Evolutionary conservation across 2,329 filamentous ascomycete species (phyloP).

Genomic region (Trichoderma sp.): DNA sequence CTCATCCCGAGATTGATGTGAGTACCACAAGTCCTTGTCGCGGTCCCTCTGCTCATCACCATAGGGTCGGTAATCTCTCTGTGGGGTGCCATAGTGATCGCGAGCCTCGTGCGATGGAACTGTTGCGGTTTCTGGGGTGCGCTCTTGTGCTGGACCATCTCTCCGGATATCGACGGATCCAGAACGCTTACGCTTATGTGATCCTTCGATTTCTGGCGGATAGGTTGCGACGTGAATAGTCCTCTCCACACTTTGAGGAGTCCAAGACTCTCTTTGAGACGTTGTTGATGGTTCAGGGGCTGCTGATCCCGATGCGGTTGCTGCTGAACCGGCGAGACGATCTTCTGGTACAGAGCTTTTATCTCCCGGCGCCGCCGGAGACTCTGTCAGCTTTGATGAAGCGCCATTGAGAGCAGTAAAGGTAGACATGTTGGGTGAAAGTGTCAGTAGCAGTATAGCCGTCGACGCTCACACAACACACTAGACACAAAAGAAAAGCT

Average conservation of each 20-base stretch:
- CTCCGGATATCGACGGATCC: conserved; percentile 55
- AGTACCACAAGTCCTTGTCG: conserved; percentile 54
- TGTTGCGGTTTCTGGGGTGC: conserved; percentile 37
- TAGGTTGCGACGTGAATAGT: conserved; percentile 44
- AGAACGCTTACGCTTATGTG: conserved; percentile 71
- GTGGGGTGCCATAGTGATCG: conserved; percentile 46
- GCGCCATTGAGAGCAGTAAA: conserved; percentile 55
- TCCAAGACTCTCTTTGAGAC: conserved; percentile 45
- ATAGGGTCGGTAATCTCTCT: conserved; percentile 48
- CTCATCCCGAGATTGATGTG: conserved; percentile 50
- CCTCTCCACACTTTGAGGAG: conserved; percentile 44
- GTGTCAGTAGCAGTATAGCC: not conserved
- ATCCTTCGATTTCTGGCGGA: conserved; percentile 47
- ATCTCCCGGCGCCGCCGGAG: conserved; percentile 33
- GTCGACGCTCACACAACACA: not conserved
- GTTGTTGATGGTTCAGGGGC: conserved; percentile 31
- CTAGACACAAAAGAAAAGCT: not conserved
- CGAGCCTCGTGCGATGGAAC: conserved; percentile 41
- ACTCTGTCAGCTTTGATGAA: conserved; percentile 47
- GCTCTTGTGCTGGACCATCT: conserved; percentile 38
- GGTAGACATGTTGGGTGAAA: conserved; percentile 45
- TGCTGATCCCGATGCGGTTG: conserved; percentile 31
- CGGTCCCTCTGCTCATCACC: conserved; percentile 44
- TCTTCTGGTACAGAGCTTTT: conserved; percentile 39
- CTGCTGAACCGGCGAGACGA: conserved; percentile 31